Conservation (phyloP, 2,329 filamentous ascomycete species). For the Pseudogymnoascus sp. region DNA sequence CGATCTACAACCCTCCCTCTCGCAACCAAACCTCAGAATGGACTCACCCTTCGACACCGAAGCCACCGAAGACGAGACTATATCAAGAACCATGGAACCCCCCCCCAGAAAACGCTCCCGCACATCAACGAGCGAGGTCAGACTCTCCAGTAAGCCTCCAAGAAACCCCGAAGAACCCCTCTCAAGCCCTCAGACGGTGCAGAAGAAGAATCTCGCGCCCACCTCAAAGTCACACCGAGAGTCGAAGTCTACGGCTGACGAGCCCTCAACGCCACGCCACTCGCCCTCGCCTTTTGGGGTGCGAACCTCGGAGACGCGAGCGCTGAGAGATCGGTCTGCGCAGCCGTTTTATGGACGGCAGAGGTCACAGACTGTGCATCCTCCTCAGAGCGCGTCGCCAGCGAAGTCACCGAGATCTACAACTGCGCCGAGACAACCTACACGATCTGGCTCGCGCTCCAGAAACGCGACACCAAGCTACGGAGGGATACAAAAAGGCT, state of each 20-base stretch:
- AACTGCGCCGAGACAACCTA: background rate
- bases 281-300: background rate
- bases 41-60: background rate
- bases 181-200: constrained; percentile 1
- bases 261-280: background rate
- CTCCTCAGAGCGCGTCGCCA: background rate
- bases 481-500: background rate
- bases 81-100: background rate
- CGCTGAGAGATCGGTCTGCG: background rate
- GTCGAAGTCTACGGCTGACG: background rate
- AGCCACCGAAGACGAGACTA: background rate
- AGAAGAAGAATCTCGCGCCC: background rate
- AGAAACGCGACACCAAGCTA: background rate
- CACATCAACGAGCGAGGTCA: background rate
- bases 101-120: background rate
- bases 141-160: background rate
- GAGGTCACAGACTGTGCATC: background rate
- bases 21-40: background rate
- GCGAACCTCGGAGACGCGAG: background rate
- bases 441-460: background rate
- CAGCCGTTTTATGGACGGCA: background rate
- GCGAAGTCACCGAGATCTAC: background rate
- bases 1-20: background rate
- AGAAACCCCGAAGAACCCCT: background rate
- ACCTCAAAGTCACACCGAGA: background rate